Evolutionary conservation across 2,329 filamentous ascomycete genomes (phyloP), one percentile per base, ranked within the genome.

Genomic region (Orbilia quercus): DNA sequence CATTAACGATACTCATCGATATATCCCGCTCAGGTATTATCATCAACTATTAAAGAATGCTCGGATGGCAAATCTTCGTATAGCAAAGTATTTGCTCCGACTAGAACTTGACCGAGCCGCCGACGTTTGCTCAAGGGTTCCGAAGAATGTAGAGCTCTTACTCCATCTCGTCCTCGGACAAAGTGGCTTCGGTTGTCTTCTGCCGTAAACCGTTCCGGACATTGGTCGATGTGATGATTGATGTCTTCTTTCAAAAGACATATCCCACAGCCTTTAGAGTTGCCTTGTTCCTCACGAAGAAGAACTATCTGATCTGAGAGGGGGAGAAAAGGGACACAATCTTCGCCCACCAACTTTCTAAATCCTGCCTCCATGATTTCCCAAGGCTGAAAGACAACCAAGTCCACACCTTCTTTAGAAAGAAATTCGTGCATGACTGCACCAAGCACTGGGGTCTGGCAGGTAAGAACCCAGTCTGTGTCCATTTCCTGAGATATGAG

Each of bases 351-450:
- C 5, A 65, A 34, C 23, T 65, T 54, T 18, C 51, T 54, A 18
- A 72, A 54, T n/a, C 59, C 59, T 14, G 51, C 59, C 7, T 44
- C 59, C 53, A 65, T 65, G 7, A 38, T 53, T 45, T 72, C 67
- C 67, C 67, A 72, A 2, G 67, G 67, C 28, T 72, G 67, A 20
- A 72, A 72, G 44, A 72, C 59, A 1, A 72, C 54, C 38, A 72
- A 34, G 38, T 72, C 67, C 5, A 72, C 22, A n/a, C 67, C 67
- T 47, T 72, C 67, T 31, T 60, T 60, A 9, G 67, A 72, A 18
- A 65, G 14, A 42, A 65, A 72, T 7, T 53, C 67, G 14, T 72
- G 67, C 31, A 72, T 38, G 7, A 72, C 22, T 14, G 59, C 44
- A 42, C 67, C 67, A 11, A 72, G 25, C 7, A 72, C 67, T 5